These are phyloP conservation scores for Tulasnella sp. DNA, from an alignment of 768 basidiomycete genomes.

Conservation along the genomic window DNA sequence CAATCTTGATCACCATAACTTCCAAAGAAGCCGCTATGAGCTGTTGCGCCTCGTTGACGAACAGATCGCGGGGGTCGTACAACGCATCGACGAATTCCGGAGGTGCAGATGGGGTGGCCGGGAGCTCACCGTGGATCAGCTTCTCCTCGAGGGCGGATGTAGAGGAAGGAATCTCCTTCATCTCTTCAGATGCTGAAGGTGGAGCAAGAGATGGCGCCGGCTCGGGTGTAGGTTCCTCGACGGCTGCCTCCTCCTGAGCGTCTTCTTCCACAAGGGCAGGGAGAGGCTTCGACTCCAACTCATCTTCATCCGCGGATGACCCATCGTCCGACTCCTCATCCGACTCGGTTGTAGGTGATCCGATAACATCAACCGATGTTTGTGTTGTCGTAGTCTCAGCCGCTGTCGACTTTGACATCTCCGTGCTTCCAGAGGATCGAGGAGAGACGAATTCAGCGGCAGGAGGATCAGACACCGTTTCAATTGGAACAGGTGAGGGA, in stretches of 20 bases:
- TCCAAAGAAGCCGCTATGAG: conserved; percentile 82
- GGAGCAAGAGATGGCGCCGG: neutral
- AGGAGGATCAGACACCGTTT: neutral
- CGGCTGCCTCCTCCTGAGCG: neutral
- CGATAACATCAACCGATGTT: no score
- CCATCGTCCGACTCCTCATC: neutral
- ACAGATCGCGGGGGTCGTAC: conserved; percentile 70
- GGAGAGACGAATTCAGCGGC: conserved; percentile 5
- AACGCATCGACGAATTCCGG: conserved; percentile 14
- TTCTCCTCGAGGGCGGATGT: conserved; percentile 43
- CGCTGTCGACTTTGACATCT: conserved; percentile 1
- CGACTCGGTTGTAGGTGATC: no score
- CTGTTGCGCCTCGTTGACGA: conserved; percentile 80
- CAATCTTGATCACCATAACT: conserved; percentile 93
- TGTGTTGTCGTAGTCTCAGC: neutral
- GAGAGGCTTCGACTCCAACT: neutral
- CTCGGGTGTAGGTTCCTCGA: neutral
- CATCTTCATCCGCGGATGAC: conserved; percentile 5
- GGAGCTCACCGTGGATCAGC: conserved; percentile 40
- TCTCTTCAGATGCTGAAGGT: conserved; percentile 40
- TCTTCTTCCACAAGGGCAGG: neutral
- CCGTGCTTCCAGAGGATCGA: conserved; percentile 1
- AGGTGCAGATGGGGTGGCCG: conserved; percentile 34
- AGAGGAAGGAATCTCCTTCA: neutral
- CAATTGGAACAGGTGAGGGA: neutral